Base-by-base conservation (phyloP, 257 asterid species). In the Mentha longifolia region DNA sequence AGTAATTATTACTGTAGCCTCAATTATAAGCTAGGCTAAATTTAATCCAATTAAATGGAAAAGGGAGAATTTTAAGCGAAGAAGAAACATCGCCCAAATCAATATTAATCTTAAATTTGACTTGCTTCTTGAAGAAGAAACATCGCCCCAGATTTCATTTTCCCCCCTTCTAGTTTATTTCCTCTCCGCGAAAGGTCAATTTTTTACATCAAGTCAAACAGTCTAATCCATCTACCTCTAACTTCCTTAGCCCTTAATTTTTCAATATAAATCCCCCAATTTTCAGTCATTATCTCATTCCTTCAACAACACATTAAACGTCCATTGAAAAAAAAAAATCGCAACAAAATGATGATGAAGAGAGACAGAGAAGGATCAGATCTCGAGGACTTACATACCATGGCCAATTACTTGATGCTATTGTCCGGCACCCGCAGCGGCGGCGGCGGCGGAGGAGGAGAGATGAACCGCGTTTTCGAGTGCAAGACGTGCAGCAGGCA, bases 401-500 rank as follows among this genome's bases (percentile, higher is more conserved):
- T 71, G 67, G 83, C 79, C 56, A 74, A 74, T 43, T 74, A 16
- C 65, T 22, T 78, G 57, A 74, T 78, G 56, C 65, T 78, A 12
- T 60, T 78, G 13, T 78, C 82, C 70, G 61, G 63, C 52, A 37
- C 9, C 70, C 30, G 35, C 14, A 1, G 50, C 33, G 41, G 49
- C 60, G 47, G 33, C n/a, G 30, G 60, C 17, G 51, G 64, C 3
- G 67, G 67, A 8, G 73, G 39, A 6, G 68, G 61, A 39, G 76
- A 35, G 9, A 17, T 22, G 1, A 64, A 33, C 65, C 81, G 88
- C 0, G 82, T 85, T 2, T 87, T 85, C 46, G 84, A 82, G 80
- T 89, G 96, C 77, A 87, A 89, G 37, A 89, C 93, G 0, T 89
- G 96, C 39, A 81, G 79, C 58, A 28, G 88, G 59, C 86, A 80